Percentiles rank a stretch among this genome's conserved stretches.
Evolutionary conservation across 2,329 filamentous ascomycete species (phyloP).

Genomic region (Exophiala oligosperma): DNA sequence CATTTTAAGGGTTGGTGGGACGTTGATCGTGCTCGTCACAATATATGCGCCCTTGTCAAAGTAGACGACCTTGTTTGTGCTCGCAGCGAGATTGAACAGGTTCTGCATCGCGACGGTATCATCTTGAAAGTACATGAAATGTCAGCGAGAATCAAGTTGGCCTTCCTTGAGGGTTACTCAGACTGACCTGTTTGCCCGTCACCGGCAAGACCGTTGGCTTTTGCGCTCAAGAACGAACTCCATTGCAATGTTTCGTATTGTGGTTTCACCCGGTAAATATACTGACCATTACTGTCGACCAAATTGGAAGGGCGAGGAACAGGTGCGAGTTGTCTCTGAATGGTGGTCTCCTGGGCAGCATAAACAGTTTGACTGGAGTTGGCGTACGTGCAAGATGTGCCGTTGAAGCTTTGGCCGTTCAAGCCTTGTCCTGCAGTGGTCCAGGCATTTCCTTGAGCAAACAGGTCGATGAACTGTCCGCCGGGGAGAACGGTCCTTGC

Average conservation of each 20-base stretch:
- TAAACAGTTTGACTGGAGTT: conserved; percentile 31
- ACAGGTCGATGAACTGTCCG: conserved; percentile 60
- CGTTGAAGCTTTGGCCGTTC: conserved; percentile 26
- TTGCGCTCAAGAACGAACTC: conserved; percentile 46
- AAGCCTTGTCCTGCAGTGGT: conserved; percentile 29
- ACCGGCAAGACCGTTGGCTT: conserved; percentile 47
- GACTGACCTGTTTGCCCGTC: conserved; percentile 53
- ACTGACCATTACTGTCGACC: conserved; percentile 52
- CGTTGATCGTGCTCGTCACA: conserved; percentile 66
- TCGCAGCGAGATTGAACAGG: conserved; percentile 54
- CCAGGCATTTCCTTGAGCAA: conserved; percentile 72
- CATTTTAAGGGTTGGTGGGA: conserved; percentile 61
- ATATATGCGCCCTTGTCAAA: conserved; percentile 75
- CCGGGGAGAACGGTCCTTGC: conserved; percentile 40
- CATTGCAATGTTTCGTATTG: conserved; percentile 48
- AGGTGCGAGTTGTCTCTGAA: conserved; percentile 58
- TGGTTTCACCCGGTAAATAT: conserved; percentile 53
- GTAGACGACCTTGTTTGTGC: conserved; percentile 61
- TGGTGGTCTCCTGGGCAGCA: conserved; percentile 29
- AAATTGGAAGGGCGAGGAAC: conserved; percentile 46
- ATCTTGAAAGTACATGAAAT: conserved; percentile 37
- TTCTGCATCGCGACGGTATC: conserved; percentile 61
- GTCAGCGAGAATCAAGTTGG: too few relatives aligned
- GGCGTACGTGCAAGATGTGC: conserved; percentile 25
- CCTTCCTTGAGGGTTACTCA: too few relatives aligned